These are phyloP conservation scores for Pinus tabuliformis DNA, from an alignment of 75 land plant genomes.

Conservation along the genomic window DNA sequence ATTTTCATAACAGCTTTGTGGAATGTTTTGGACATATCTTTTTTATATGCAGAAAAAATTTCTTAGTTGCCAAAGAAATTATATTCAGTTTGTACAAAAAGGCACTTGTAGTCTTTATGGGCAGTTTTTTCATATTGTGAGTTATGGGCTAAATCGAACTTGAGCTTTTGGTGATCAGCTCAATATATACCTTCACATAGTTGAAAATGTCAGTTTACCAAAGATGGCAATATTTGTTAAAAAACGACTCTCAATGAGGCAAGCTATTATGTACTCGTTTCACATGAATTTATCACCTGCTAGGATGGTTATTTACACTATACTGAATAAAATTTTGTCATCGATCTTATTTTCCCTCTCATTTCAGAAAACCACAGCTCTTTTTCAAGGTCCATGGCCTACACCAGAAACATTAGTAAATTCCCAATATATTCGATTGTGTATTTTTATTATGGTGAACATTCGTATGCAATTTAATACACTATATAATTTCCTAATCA, in stretches of 20 bases:
- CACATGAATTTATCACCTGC: neutral
- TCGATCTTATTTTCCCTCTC: neutral
- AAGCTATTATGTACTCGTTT: neutral
- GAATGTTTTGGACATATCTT: too few relatives aligned
- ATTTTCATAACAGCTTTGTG: too few relatives aligned
- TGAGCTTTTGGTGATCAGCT: neutral
- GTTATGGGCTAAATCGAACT: too few relatives aligned
- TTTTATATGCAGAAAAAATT: too few relatives aligned
- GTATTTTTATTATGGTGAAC: neutral
- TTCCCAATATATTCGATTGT: neutral
- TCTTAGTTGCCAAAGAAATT: too few relatives aligned
- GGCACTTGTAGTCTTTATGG: too few relatives aligned
- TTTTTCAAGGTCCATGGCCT: neutral
- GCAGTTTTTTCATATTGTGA: too few relatives aligned
- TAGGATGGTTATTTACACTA: neutral
- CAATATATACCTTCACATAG: neutral
- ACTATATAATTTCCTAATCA: neutral
- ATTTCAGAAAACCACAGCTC: neutral
- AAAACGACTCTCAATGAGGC: neutral
- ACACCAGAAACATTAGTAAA: neutral
- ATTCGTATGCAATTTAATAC: neutral
- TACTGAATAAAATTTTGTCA: neutral
- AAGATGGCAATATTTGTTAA: neutral
- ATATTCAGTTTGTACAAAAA: too few relatives aligned
- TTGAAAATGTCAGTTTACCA: neutral